These are phyloP conservation scores for Ramularia endophylla DNA, from an alignment of 2,329 filamentous ascomycete species.

Conservation along the genomic window DNA sequence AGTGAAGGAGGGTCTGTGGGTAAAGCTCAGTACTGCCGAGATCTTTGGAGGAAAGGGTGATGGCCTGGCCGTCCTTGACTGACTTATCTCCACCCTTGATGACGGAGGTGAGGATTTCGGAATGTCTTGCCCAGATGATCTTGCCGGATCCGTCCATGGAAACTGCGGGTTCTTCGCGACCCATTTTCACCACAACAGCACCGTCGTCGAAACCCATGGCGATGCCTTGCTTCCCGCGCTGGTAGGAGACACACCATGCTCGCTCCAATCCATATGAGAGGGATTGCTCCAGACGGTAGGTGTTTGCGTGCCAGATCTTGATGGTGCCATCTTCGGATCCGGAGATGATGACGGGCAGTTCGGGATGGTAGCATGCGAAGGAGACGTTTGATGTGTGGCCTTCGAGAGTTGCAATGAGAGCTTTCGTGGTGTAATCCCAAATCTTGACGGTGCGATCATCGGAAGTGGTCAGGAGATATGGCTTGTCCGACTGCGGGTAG, in stretches of 20 bases:
- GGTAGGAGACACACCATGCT: conserved; percentile 96
- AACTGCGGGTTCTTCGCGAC: conserved; percentile 91
- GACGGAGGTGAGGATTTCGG: conserved; percentile 88
- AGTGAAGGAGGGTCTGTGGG: conserved; percentile 88
- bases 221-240: conserved; percentile 88
- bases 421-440: conserved; percentile 99
- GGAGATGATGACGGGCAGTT: conserved; percentile 93
- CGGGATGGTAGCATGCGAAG: conserved; percentile 96
- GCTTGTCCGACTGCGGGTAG: conserved; percentile 62
- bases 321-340: conserved; percentile 96
- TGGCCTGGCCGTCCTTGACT: conserved; percentile 82
- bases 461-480: conserved; percentile 90
- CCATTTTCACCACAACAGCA: conserved; percentile 96
- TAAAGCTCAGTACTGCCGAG: conserved; percentile 95
- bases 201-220: conserved; percentile 97
- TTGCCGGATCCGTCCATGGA: conserved; percentile 97
- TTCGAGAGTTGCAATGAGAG: conserved; percentile 90
- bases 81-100: conserved; percentile 85
- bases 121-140: conserved; percentile 92
- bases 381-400: conserved; percentile 98
- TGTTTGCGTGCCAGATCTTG: conserved; percentile 98
- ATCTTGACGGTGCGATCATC: conserved; percentile 97
- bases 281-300: conserved; percentile 91
- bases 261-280: conserved; percentile 93
- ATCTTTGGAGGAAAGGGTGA: conserved; percentile 85